Conservation (phyloP, 1,284 basidiomycete genomes). For the Boletus holoroseus region DNA sequence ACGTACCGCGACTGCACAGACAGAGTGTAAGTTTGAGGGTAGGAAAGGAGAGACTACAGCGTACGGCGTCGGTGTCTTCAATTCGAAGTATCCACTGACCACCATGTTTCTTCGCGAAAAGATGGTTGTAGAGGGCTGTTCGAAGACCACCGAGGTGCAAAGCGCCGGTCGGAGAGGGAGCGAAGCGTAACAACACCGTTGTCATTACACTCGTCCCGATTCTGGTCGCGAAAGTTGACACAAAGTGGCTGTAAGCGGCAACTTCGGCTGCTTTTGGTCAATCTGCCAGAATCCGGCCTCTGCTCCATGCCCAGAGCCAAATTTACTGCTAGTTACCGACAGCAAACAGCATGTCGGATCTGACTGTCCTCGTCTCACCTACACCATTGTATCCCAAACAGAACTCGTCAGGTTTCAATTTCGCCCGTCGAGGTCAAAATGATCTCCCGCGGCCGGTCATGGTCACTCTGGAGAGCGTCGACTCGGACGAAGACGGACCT, state of each 20-base stretch:
- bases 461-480: constrained; percentile 45
- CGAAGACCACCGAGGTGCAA: constrained; percentile 95
- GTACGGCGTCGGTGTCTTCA: constrained; percentile 81
- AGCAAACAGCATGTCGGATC: constrained; percentile 26
- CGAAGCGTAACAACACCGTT: constrained; percentile 73
- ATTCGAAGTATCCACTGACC: constrained; percentile 90
- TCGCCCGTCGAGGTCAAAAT: constrained; percentile 28
- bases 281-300: neutral
- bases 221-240: neutral
- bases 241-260: neutral
- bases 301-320: constrained; percentile 25
- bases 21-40: constrained; percentile 2
- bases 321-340: neutral
- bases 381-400: constrained; percentile 27
- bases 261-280: neutral
- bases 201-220: constrained; percentile 1
- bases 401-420: constrained; percentile 27
- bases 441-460: constrained; percentile 39
- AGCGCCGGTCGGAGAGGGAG: constrained; percentile 93
- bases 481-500: constrained; percentile 31
- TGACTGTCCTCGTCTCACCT: constrained; percentile 34
- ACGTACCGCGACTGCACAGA: constrained; percentile 67
- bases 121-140: constrained; percentile 91
- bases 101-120: constrained; percentile 74
- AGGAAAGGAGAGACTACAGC: neutral